Conservation (phyloP, 306 rosid species). For the Begonia peltatifolia region DNA sequence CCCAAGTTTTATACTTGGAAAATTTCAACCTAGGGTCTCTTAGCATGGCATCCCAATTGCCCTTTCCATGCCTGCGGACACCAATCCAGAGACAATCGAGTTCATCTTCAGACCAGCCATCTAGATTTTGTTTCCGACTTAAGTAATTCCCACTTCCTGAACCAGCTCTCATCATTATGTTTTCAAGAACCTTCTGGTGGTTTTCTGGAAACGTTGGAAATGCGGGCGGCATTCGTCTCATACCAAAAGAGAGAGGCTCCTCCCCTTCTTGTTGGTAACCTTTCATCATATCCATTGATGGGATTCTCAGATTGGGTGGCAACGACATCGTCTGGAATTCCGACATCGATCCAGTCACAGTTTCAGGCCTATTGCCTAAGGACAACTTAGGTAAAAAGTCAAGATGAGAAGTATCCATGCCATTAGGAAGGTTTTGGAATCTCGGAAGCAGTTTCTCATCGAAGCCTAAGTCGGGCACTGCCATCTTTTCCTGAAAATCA, state of each 20-base stretch:
- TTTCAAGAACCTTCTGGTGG: constrained; percentile 93
- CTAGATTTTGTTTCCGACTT: constrained; percentile 55
- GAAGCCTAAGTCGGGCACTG: constrained; percentile 59
- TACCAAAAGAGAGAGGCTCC: constrained; percentile 50
- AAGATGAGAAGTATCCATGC: constrained; percentile 39
- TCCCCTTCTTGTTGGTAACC: constrained; percentile 66
- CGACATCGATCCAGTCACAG: constrained; percentile 43
- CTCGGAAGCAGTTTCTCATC: constrained; percentile 73
- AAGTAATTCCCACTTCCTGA: constrained; percentile 37
- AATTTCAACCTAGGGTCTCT: constrained; percentile 79
- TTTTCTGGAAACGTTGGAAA: constrained; percentile 79
- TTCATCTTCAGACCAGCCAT: constrained; percentile 95
- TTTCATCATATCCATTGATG: constrained; percentile 62
- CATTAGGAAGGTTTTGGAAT: constrained; percentile 55
- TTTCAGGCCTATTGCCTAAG: constrained; percentile 53
- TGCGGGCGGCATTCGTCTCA: constrained; percentile 52
- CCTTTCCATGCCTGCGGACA: constrained; percentile 95
- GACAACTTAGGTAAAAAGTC: constrained; percentile 72
- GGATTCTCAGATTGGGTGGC: constrained; percentile 60
- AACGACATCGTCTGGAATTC: constrained; percentile 62
- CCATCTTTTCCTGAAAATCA: constrained; percentile 64
- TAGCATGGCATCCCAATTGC: constrained; percentile 86
- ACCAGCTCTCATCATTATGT: constrained; percentile 95
- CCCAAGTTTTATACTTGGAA: constrained; percentile 57
- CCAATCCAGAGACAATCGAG: constrained; percentile 98